Percentiles rank a stretch among this genome's conserved stretches.
phyloP scores from a whole-genome alignment of 176 grass and related monocot species.

The Phoenix roebelenii region DNA sequence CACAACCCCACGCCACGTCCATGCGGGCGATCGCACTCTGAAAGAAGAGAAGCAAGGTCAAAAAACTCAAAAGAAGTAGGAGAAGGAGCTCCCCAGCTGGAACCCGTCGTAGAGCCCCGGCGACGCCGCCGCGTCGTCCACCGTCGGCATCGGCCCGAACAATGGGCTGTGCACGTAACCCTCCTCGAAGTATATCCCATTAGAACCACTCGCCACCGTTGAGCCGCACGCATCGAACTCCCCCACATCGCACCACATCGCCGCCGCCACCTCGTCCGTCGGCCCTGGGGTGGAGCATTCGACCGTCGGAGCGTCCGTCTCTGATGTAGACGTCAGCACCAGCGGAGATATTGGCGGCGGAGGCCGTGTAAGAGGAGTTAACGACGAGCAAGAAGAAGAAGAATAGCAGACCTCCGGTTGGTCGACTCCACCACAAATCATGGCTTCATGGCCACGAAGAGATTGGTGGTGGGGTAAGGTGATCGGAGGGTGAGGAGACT shows the following conservation, averaged over 20 bases:
- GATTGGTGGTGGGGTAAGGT: too few relatives aligned
- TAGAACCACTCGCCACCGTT: constrained; percentile 22
- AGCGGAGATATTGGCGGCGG: too few relatives aligned
- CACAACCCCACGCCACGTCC: too few relatives aligned
- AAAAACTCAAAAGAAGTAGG: constrained; percentile 43
- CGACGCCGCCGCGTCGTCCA: constrained; percentile 32
- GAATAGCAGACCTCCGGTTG: too few relatives aligned
- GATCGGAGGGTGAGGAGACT: too few relatives aligned
- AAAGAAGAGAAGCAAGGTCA: too few relatives aligned
- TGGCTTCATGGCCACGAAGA: background rate
- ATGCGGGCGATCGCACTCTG: too few relatives aligned
- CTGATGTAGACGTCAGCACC: too few relatives aligned
- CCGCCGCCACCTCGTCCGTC: constrained; percentile 9
- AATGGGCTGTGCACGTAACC: constrained; percentile 97
- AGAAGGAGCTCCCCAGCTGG: constrained; percentile 77
- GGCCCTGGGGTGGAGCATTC: background rate
- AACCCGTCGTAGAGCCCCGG: constrained; percentile 44
- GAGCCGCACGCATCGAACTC: constrained; percentile 30
- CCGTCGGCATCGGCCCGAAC: constrained; percentile 85
- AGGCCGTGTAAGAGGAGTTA: too few relatives aligned
- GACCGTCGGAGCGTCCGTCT: too few relatives aligned
- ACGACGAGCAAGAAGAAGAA: too few relatives aligned
- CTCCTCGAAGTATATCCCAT: constrained; percentile 83
- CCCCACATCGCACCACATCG: constrained; percentile 55
- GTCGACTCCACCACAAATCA: too few relatives aligned